phyloP scores from a whole-genome alignment of 2,329 filamentous ascomycete genomes.

The Pseudocercospora pini-densiflorae region DNA sequence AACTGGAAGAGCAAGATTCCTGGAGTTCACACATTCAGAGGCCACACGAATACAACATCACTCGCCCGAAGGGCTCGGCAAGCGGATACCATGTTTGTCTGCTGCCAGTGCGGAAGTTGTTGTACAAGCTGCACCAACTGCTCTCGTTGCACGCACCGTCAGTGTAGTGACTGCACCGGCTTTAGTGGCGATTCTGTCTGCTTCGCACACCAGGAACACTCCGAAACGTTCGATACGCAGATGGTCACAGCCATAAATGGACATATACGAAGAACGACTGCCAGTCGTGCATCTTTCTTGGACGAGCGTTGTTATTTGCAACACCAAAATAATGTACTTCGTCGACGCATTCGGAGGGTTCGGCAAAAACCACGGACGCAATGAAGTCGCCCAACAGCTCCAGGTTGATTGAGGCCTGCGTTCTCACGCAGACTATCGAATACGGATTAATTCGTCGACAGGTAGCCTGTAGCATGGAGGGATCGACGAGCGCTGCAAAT shows the following conservation, averaged over 20 bases:
- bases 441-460: too few species aligned
- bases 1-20: too few species aligned
- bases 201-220: not conserved
- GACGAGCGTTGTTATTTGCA: not conserved
- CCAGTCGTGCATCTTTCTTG: not conserved
- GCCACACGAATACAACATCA: not conserved
- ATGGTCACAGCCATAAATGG: not conserved
- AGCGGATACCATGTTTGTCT: constrained; percentile 1
- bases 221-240: not conserved
- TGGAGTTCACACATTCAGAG: not conserved
- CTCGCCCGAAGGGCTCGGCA: not conserved
- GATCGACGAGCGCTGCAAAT: too few species aligned
- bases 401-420: too few species aligned
- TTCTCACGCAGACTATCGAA: too few species aligned
- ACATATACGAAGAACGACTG: not conserved
- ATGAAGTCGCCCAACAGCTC: not conserved
- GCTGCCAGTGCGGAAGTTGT: constrained; percentile 6
- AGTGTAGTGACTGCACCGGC: constrained; percentile 1
- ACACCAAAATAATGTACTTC: not conserved
- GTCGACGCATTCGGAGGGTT: not conserved
- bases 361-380: not conserved
- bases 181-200: not conserved
- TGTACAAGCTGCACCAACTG: constrained; percentile 1
- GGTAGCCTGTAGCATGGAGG: too few species aligned
- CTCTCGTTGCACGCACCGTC: not conserved